These are phyloP conservation scores for Globisporangium orthogonon DNA, from an alignment of 352 stramenopile genomes.

Conservation along the genomic window DNA sequence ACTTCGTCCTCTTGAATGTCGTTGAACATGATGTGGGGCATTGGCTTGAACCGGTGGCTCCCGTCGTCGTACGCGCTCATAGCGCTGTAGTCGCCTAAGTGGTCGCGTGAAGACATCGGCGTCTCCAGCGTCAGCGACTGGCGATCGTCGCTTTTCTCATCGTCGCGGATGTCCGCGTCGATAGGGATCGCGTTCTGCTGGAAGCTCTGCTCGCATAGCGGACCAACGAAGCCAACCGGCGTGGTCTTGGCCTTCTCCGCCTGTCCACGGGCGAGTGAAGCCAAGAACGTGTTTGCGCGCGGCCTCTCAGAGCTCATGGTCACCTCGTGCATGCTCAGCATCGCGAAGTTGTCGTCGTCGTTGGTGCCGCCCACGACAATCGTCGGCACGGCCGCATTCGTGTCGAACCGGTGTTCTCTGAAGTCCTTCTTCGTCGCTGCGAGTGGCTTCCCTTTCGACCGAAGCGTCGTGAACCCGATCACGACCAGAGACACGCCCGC, in stretches of 20 bases:
- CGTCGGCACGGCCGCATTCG: conserved; percentile 18
- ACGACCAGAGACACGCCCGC: conserved; percentile 52
- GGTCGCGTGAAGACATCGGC: conserved; percentile 19
- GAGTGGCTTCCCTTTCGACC: conserved; percentile 26
- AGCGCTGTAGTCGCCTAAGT: conserved; percentile 16
- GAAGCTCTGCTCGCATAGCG: conserved; percentile 37
- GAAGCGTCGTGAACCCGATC: conserved; percentile 59
- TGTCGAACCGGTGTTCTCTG: not conserved
- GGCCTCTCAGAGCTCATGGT: conserved; percentile 36
- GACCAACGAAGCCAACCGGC: conserved; percentile 40
- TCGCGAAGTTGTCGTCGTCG: conserved; percentile 69
- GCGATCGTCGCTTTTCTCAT: conserved; percentile 19
- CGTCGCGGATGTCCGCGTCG: conserved; percentile 15
- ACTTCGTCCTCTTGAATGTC: conserved; percentile 57
- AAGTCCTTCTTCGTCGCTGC: conserved; percentile 12
- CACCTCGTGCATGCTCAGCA: conserved; percentile 68
- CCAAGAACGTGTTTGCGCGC: conserved; percentile 44
- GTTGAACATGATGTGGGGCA: conserved; percentile 37
- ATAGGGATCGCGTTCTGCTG: conserved; percentile 25
- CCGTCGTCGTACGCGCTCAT: conserved; percentile 16
- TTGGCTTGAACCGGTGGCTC: conserved; percentile 11
- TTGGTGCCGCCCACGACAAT: conserved; percentile 20
- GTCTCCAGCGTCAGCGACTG: conserved; percentile 13
- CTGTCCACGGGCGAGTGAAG: conserved; percentile 20
- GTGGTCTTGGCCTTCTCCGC: conserved; percentile 24